Evolutionary conservation across 1,284 basidiomycete genomes (phyloP).

Genomic region (Moniliophthora roreri): DNA sequence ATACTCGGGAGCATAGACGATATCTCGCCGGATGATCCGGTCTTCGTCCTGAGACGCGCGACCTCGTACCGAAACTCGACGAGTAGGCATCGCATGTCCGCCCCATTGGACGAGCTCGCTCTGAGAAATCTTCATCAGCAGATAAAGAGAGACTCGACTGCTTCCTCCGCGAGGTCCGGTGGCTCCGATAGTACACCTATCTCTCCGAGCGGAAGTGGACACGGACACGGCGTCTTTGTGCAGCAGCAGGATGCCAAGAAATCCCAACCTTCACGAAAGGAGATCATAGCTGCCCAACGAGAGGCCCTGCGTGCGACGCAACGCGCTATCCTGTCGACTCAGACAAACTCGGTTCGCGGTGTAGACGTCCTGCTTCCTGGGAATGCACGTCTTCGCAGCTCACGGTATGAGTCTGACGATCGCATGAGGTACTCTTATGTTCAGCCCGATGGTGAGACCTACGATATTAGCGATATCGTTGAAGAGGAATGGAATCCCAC

Average conservation of each 20-base stretch:
- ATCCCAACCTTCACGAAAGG: constrained; percentile 71
- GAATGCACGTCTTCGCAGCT: constrained; percentile 83
- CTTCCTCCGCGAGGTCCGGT: constrained; percentile 18
- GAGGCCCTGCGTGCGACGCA: constrained; percentile 84
- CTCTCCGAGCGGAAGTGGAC: constrained; percentile 23
- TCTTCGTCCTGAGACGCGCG: constrained; percentile 85
- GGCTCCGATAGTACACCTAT: constrained; percentile 1
- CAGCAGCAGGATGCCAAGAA: constrained; percentile 31
- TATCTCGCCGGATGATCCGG: constrained; percentile 78
- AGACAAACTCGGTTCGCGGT: constrained; percentile 81
- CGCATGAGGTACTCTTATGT: constrained; percentile 91
- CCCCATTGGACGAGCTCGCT: constrained; percentile 76
- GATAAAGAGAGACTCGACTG: constrained; percentile 54
- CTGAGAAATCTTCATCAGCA: constrained; percentile 58
- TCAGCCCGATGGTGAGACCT: constrained; percentile 81
- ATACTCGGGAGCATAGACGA: constrained; percentile 75
- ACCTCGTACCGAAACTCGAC: constrained; percentile 67
- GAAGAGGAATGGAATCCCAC: constrained; percentile 73
- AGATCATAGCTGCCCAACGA: constrained; percentile 92
- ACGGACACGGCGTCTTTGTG: neutral
- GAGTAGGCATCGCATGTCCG: constrained; percentile 64
- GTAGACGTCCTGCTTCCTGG: constrained; percentile 86
- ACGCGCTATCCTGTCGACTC: constrained; percentile 81
- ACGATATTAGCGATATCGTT: constrained; percentile 90
- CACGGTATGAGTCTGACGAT: constrained; percentile 67